A percentile compares a stretch with the other conserved stretches of the same genome.
Conservation (phyloP, 495 filamentous ascomycete genomes). For the Neurospora africana region DNA sequence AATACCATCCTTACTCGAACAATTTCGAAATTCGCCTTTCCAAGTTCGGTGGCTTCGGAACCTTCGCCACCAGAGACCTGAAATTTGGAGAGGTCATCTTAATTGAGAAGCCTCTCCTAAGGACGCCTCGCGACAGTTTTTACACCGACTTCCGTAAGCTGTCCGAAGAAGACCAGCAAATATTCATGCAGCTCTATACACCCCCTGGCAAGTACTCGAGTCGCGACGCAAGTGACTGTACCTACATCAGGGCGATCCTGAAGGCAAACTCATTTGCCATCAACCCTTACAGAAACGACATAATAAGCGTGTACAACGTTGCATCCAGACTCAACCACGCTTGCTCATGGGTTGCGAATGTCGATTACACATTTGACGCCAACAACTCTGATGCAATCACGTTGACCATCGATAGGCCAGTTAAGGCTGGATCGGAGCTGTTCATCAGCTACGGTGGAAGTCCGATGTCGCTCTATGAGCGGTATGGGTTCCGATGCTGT, state of each 20-base stretch:
- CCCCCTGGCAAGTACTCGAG: neutral
- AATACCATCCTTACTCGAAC: neutral
- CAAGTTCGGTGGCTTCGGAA: constrained; percentile 17
- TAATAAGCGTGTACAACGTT: constrained; percentile 1
- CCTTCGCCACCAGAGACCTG: constrained; percentile 20
- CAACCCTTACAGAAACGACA: neutral
- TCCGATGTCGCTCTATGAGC: constrained; percentile 13
- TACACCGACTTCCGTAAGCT: constrained; percentile 11
- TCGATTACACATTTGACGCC: no score
- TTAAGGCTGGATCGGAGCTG: constrained; percentile 20
- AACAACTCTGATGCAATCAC: no score
- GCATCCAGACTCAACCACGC: constrained; percentile 29
- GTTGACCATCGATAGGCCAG: constrained; percentile 9
- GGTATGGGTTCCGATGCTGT: constrained; percentile 24
- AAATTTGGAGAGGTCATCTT: constrained; percentile 16
- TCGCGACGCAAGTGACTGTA: neutral
- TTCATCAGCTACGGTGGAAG: constrained; percentile 23
- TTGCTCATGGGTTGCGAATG: constrained; percentile 12
- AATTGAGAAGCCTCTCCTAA: constrained; percentile 16
- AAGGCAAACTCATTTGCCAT: neutral
- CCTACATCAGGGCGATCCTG: neutral
- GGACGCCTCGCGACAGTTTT: constrained; percentile 5
- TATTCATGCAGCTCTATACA: neutral
- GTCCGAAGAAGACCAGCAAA: neutral
- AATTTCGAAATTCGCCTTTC: constrained; percentile 18